phyloP scores from a whole-genome alignment of 179 eudicot genomes.

The Corrigiola litoralis region DNA sequence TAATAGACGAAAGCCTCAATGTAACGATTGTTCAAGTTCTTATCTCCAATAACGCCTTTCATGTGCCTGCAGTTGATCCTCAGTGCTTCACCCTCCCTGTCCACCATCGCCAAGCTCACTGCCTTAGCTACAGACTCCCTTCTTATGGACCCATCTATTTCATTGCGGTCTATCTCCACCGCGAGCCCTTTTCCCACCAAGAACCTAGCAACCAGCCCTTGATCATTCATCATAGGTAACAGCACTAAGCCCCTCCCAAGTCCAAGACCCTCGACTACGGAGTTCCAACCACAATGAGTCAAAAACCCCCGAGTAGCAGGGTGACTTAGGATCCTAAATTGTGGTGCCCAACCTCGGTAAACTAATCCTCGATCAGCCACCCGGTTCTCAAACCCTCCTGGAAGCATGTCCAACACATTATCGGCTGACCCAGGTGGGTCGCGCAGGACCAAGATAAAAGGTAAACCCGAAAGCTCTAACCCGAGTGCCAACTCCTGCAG shows the following conservation, averaged over 20 bases:
- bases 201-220: slow-evolving; percentile 32
- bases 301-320: slow-evolving; percentile 40
- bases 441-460: slow-evolving; percentile 36
- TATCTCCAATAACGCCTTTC: slow-evolving; percentile 21
- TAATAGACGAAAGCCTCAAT: slow-evolving; percentile 20
- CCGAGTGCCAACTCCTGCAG: slow-evolving; percentile 41
- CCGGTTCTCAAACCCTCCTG: slow-evolving; percentile 33
- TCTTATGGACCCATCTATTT: slow-evolving; percentile 35
- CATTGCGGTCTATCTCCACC: slow-evolving; percentile 30
- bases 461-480: slow-evolving; percentile 34
- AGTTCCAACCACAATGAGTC: slow-evolving; percentile 52
- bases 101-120: slow-evolving; percentile 37
- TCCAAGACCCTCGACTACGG: slow-evolving; percentile 33
- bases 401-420: slow-evolving; percentile 22
- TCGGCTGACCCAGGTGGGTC: slow-evolving; percentile 10
- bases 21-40: slow-evolving; percentile 16
- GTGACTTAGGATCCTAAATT: slow-evolving; percentile 39
- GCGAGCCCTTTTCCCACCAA: slow-evolving; percentile 36
- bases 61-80: slow-evolving; percentile 30
- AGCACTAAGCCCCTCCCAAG: slow-evolving; percentile 29
- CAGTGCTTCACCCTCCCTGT: slow-evolving; percentile 29
- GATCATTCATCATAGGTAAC: slow-evolving; percentile 28
- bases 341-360: slow-evolving; percentile 45
- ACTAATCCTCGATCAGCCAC: slow-evolving; percentile 28
- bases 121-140: slow-evolving; percentile 31